A percentile compares a stretch with the other conserved stretches of the same genome.
Evolutionary conservation across 768 basidiomycete genomes (phyloP).

Genomic region (Coprinopsis sp.): DNA sequence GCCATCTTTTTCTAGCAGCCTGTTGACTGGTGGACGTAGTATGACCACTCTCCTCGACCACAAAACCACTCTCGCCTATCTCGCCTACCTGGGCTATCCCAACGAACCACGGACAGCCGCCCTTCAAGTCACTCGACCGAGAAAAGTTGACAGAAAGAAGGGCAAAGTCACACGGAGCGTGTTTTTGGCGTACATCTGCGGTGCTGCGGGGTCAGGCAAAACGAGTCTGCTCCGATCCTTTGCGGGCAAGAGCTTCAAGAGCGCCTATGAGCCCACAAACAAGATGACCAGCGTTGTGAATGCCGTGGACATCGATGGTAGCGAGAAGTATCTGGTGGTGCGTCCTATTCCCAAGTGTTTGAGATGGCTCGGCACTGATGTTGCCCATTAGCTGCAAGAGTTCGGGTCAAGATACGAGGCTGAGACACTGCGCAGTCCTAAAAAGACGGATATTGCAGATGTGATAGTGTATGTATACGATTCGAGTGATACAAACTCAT

Average conservation of each 20-base stretch:
- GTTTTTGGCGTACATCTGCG: conserved; percentile 90
- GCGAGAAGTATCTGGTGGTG: conserved; percentile 95
- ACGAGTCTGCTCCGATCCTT: conserved; percentile 83
- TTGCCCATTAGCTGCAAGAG: conserved; percentile 76
- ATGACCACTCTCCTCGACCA: conserved; percentile 98
- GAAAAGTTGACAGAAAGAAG: conserved; percentile 80
- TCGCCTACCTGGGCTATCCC: conserved; percentile 92
- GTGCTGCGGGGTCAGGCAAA: conserved; percentile 95
- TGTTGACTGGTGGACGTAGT: conserved; percentile 35
- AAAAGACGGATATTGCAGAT: conserved; percentile 90
- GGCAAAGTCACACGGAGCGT: conserved; percentile 89
- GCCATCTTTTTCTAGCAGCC: neutral
- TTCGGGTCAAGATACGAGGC: conserved; percentile 95
- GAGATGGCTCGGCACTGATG: neutral
- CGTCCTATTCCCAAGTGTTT: conserved; percentile 28
- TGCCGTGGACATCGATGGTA: conserved; percentile 89
- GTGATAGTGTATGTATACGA: conserved; percentile 96
- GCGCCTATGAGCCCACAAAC: conserved; percentile 82
- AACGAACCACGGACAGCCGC: conserved; percentile 76
- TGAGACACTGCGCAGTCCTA: conserved; percentile 81
- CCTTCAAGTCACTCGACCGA: conserved; percentile 77
- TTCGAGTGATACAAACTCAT: conserved; percentile 97
- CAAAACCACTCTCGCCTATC: conserved; percentile 85
- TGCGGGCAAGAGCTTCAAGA: conserved; percentile 72
- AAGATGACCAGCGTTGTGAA: conserved; percentile 92